phyloP scores from a whole-genome alignment of 1,139 yeast species.

The Kluyveromyces sp. region DNA sequence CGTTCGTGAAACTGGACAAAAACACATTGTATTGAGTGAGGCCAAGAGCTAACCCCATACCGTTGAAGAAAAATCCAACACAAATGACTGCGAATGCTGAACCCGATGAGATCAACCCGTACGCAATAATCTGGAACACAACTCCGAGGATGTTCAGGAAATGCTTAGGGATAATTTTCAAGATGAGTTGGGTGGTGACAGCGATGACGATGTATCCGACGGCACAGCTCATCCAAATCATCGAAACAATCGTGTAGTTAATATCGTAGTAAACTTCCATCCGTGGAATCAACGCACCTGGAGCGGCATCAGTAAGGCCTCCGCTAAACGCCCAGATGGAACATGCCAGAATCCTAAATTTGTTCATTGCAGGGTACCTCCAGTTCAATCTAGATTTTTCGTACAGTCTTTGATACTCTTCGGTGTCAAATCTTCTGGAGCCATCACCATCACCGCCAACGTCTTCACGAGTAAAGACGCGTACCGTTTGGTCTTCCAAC shows the following conservation, averaged over 20 bases:
- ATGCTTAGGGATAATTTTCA: conserved; percentile 2
- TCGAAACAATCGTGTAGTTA: conserved; percentile 2
- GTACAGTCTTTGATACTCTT: conserved; percentile 1
- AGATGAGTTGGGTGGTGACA: neutral
- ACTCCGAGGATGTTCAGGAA: neutral
- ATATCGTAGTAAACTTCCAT: conserved; percentile 4
- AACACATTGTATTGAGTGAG: conserved; percentile 6
- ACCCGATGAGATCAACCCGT: conserved; percentile 1
- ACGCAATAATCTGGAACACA: conserved; percentile 2
- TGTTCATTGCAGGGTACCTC: conserved; percentile 6
- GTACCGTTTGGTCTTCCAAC: neutral
- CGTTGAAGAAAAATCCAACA: conserved; percentile 5
- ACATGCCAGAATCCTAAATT: conserved; percentile 3
- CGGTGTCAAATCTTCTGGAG: neutral
- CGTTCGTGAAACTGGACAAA: conserved; percentile 4
- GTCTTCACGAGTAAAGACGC: neutral
- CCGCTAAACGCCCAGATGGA: conserved; percentile 4
- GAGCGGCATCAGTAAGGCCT: conserved; percentile 6
- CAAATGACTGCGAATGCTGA: conserved; percentile 1
- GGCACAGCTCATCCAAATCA: conserved; percentile 7
- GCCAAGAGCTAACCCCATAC: conserved; percentile 7
- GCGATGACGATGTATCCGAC: conserved; percentile 5
- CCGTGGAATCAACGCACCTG: conserved; percentile 6
- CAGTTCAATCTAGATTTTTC: conserved; percentile 3
- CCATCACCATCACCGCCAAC: neutral